Percentiles rank a stretch among this genome's conserved stretches.
Conservation (phyloP, 176 grass and related monocot genomes). For the Phoenix roebelenii region DNA sequence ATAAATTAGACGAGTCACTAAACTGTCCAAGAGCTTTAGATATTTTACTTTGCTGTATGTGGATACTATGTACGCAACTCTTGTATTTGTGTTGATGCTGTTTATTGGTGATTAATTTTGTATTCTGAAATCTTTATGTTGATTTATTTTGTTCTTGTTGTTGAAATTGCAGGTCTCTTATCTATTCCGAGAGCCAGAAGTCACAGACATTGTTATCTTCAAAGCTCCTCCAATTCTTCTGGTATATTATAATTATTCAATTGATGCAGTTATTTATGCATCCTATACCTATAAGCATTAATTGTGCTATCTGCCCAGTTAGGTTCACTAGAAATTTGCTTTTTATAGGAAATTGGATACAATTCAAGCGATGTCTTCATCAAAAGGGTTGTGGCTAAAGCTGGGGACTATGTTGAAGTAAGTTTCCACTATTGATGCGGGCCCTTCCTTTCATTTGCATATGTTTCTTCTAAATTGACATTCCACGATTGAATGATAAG, state of each 20-base stretch:
- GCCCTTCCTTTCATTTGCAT: slow-evolving; percentile 5
- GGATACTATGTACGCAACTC: too few relatives aligned
- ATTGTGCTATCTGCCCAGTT: too few relatives aligned
- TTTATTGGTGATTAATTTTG: too few relatives aligned
- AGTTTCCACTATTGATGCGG: slow-evolving; percentile 27
- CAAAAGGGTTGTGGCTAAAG: slow-evolving; percentile 21
- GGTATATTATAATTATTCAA: slow-evolving; percentile 20
- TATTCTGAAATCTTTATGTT: too few relatives aligned
- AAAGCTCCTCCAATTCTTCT: slow-evolving; percentile 51
- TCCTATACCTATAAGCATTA: background rate
- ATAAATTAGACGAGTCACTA: too few relatives aligned
- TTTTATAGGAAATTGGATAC: background rate
- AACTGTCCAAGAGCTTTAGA: too few relatives aligned
- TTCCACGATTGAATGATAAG: background rate
- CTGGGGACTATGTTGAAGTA: slow-evolving; percentile 17
- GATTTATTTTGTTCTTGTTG: slow-evolving; percentile 11
- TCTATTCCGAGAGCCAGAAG: slow-evolving; percentile 62
- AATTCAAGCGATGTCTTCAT: background rate
- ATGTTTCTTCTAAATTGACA: slow-evolving; percentile 8
- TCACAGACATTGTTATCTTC: slow-evolving; percentile 92
- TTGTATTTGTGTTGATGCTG: too few relatives aligned
- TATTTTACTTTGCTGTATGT: too few relatives aligned
- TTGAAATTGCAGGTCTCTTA: slow-evolving; percentile 57
- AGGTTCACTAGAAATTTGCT: background rate
- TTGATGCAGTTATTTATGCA: background rate